phyloP scores from a whole-genome alignment of 2,329 filamentous ascomycete species.

The Amauroascus niger region DNA sequence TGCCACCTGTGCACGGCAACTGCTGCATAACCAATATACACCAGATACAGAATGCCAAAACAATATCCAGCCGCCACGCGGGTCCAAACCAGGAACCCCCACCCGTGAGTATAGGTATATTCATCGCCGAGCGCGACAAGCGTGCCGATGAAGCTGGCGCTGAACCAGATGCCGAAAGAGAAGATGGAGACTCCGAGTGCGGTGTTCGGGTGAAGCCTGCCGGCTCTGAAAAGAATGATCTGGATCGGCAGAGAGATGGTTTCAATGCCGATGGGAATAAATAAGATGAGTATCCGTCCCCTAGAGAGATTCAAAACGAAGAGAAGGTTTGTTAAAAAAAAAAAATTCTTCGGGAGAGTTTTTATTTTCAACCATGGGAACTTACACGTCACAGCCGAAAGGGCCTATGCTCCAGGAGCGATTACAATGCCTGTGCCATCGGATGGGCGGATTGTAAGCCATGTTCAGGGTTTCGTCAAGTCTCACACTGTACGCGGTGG shows the following conservation, averaged over 20 bases:
- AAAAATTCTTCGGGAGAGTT: too few species aligned
- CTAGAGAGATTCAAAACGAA: not conserved
- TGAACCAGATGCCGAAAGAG: conserved; percentile 4
- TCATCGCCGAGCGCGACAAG: not conserved
- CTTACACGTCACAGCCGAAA: too few species aligned
- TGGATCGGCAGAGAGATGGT: conserved; percentile 10
- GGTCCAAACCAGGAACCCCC: conserved; percentile 5
- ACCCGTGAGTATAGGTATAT: not conserved
- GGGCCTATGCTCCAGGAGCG: too few species aligned
- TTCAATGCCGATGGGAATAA: conserved; percentile 1
- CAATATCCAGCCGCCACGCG: conserved; percentile 2
- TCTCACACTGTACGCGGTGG: not conserved
- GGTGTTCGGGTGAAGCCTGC: conserved; percentile 8
- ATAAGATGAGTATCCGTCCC: not conserved
- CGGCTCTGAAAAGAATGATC: conserved; percentile 1
- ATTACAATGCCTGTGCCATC: not conserved
- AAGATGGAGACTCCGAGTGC: conserved; percentile 6
- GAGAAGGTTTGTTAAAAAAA: too few species aligned
- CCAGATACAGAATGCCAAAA: conserved; percentile 9
- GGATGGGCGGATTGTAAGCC: not conserved
- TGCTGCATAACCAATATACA: conserved; percentile 4
- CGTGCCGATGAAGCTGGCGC: not conserved
- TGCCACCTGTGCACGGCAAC: conserved; percentile 6
- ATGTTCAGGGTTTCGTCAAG: not conserved
- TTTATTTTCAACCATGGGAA: too few species aligned